phyloP scores from a whole-genome alignment of 2,329 filamentous ascomycete genomes.

The Rhexocercosporidium sp. region DNA sequence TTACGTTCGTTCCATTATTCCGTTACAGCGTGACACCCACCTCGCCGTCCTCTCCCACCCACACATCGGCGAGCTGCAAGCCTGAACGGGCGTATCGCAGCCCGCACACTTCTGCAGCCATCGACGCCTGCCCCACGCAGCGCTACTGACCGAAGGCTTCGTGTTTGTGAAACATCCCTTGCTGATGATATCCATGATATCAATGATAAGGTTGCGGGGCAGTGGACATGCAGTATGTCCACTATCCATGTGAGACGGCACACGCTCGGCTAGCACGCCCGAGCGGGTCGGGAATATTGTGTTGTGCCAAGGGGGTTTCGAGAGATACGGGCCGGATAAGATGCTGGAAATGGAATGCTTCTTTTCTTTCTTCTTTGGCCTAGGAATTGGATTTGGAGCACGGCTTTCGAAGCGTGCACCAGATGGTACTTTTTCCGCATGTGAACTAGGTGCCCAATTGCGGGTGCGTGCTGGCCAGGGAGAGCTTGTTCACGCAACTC shows the following conservation, averaged over 20 bases:
- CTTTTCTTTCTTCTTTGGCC: too few relatives aligned
- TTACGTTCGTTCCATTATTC: neutral
- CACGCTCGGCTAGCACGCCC: too few relatives aligned
- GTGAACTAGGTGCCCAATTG: neutral
- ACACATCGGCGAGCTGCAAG: neutral
- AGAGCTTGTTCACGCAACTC: too few relatives aligned
- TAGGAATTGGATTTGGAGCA: too few relatives aligned
- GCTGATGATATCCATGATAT: neutral
- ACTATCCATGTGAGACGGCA: neutral
- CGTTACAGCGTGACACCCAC: neutral
- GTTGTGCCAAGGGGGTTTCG: too few relatives aligned
- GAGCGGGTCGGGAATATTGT: too few relatives aligned
- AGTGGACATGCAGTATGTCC: too few relatives aligned
- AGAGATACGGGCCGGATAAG: too few relatives aligned
- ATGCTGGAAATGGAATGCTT: too few relatives aligned
- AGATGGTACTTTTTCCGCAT: neutral
- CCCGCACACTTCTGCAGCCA: neutral
- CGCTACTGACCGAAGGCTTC: neutral
- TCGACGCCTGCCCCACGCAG: constrained; percentile 3
- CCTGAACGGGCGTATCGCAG: neutral
- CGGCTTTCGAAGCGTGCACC: too few relatives aligned
- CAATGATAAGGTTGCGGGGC: too few relatives aligned
- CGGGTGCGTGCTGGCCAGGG: too few relatives aligned
- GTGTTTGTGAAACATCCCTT: constrained; percentile 4
- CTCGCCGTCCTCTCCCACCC: neutral